Conservation (phyloP, 2,329 filamentous ascomycete species). For the Graphilbum fragrans region DNA sequence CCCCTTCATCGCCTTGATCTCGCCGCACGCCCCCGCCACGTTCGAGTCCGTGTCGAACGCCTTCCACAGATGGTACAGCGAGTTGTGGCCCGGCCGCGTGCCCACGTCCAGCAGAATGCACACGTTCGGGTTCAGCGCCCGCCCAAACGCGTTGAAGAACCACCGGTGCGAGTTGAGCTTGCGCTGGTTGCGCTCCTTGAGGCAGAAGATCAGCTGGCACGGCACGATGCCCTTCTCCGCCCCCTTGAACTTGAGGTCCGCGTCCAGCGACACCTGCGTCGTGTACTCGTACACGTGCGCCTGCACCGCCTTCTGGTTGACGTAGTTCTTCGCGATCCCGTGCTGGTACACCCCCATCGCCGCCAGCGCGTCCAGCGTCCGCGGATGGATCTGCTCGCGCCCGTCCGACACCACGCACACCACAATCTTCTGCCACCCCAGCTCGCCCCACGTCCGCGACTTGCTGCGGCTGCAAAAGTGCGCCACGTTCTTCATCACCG, state of each 20-base stretch:
- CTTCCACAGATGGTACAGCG: conserved; percentile 98
- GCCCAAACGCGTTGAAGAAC: conserved; percentile 98
- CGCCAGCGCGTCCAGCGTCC: conserved; percentile 85
- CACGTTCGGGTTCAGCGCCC: conserved; percentile 85
- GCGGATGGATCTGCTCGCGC: conserved; percentile 76
- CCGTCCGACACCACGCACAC: conserved; percentile 95
- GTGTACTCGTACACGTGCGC: conserved; percentile 99
- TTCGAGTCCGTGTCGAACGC: conserved; percentile 97
- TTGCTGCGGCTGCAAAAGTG: conserved; percentile 91
- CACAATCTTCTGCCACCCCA: conserved; percentile 98
- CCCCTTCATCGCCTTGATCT: conserved; percentile 96
- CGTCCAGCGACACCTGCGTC: conserved; percentile 89
- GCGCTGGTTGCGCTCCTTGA: conserved; percentile 96
- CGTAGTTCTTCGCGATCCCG: conserved; percentile 95
- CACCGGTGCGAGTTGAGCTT: conserved; percentile 97
- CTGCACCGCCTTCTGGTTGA: conserved; percentile 91
- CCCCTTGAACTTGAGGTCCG: conserved; percentile 96
- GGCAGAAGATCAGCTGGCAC: conserved; percentile 94
- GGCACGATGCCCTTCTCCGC: conserved; percentile 98
- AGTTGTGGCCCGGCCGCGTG: conserved; percentile 77
- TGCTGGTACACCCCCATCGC: conserved; percentile 98
- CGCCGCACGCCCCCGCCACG: conserved; percentile 89
- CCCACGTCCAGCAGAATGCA: conserved; percentile 96
- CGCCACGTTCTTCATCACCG: conserved; percentile 94
- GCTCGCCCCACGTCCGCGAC: conserved; percentile 91